Percentiles rank a stretch among this genome's conserved stretches.
Conservation (phyloP, 2,329 filamentous ascomycete genomes). For the Lomentospora prolificans region DNA sequence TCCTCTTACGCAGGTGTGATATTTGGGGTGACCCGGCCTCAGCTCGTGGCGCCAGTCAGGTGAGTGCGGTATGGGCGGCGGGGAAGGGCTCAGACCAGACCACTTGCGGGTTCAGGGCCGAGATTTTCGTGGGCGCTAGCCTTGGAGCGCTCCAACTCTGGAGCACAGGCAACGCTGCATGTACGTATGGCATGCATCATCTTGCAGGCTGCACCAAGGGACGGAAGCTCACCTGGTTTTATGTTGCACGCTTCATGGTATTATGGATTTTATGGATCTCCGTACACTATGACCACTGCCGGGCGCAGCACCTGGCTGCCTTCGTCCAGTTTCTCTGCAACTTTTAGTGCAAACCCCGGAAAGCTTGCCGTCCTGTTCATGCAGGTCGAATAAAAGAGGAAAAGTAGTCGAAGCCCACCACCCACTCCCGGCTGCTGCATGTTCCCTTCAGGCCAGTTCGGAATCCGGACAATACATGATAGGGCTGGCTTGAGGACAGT, state of each 20-base stretch:
- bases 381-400: background rate
- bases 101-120: no score
- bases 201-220: conserved; percentile 1
- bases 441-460: background rate
- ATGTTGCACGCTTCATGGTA: background rate
- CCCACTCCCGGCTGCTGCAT: no score
- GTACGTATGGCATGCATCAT: conserved; percentile 3
- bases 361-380: background rate
- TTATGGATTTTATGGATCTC: background rate
- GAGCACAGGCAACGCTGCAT: background rate
- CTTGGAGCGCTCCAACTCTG: background rate
- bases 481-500: no score
- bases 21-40: background rate
- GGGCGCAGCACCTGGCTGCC: background rate
- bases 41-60: background rate
- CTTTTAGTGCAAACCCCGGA: background rate
- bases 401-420: background rate
- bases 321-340: background rate
- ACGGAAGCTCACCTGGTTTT: background rate
- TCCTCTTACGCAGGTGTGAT: no score
- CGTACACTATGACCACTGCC: background rate
- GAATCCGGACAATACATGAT: no score
- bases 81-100: no score
- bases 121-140: no score
- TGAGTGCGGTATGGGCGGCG: background rate